A percentile compares a stretch with the other conserved stretches of the same genome.
These are phyloP conservation scores for Mrakia gelida DNA, from an alignment of 768 basidiomycete genomes.

Conservation along the genomic window DNA sequence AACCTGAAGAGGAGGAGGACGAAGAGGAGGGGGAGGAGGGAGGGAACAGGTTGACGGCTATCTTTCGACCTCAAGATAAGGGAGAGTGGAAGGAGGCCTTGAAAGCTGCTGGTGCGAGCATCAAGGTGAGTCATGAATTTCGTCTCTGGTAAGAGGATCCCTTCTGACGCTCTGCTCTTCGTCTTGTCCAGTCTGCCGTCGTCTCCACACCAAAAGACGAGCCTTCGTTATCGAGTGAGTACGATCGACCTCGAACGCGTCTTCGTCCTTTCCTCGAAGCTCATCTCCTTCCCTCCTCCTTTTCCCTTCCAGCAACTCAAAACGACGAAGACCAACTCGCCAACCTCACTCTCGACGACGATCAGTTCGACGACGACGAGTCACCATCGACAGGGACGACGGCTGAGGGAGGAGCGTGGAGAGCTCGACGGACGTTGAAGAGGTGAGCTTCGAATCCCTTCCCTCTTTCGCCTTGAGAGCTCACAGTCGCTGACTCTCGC, in stretches of 20 bases:
- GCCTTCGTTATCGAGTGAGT: slow-evolving; percentile 7
- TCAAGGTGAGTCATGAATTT: neutral
- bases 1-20: slow-evolving; percentile 54
- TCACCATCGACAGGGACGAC: slow-evolving; percentile 43
- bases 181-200: neutral
- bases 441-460: slow-evolving; percentile 57
- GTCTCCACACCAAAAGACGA: neutral
- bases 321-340: slow-evolving; percentile 44
- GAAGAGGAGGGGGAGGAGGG: slow-evolving; percentile 1
- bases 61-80: slow-evolving; percentile 80
- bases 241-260: neutral
- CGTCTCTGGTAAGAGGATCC: neutral
- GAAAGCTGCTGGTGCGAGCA: slow-evolving; percentile 39
- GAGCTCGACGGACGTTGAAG: slow-evolving; percentile 75
- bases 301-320: slow-evolving; percentile 30
- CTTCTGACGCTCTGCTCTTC: neutral
- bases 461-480: neutral
- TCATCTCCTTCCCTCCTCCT: neutral
- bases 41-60: slow-evolving; percentile 51
- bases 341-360: slow-evolving; percentile 58
- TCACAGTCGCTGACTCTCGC: neutral
- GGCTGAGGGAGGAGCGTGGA: slow-evolving; percentile 54
- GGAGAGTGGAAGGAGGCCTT: slow-evolving; percentile 75
- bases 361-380: slow-evolving; percentile 54
- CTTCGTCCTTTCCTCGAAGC: neutral